Evolutionary conservation across 2,329 filamentous ascomycete genomes (phyloP), one percentile per base, ranked within the genome.

Genomic region (Nemania sp.): DNA sequence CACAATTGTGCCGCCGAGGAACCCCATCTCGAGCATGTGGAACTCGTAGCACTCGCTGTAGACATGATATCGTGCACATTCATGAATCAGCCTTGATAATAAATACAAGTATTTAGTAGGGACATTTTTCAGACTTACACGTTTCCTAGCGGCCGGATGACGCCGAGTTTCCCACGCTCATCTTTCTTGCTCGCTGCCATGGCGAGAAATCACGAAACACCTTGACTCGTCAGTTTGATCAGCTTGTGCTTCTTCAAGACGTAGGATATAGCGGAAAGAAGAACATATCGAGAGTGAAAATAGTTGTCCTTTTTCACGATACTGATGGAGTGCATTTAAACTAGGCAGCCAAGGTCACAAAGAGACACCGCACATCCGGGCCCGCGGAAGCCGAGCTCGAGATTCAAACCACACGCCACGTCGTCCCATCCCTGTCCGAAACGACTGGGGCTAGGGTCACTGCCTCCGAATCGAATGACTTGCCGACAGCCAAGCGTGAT

Each of bases 21-120:
- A 67, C 47, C 62, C 49, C 20, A 71, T 53, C 21, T 61, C 20
- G 52, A 69, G 53, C 67, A 70, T 67, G 15, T 67, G 65, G 17
- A 65, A 56, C 49, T 70, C 64, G 52, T 68, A 70, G 7, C 58
- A 55, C 39, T 64, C 62, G 13, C 62, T 64, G 17, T 15, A n/a
- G 1, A 34, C 18, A 15, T 12, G 3, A 15, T 12, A 10, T 39
- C 4, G 2, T 11, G 11, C 13, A 34, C 29, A 12, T 5, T 12
- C 35, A 13, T 3, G 12, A 39, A 39, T 39, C 35, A 39, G 35
- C 35, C 15, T 39, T n/a, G 5, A n/a, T 39, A n/a, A 11, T 39
- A 39, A n/a, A 39, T 39, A 5, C 35, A 4, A n/a, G 12, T 39
- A 35, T 39, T 11, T 11, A 29, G 25, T 7, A 29, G 3, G 7